phyloP scores from a whole-genome alignment of 768 basidiomycete species.

The Panaeolus cyanescens region DNA sequence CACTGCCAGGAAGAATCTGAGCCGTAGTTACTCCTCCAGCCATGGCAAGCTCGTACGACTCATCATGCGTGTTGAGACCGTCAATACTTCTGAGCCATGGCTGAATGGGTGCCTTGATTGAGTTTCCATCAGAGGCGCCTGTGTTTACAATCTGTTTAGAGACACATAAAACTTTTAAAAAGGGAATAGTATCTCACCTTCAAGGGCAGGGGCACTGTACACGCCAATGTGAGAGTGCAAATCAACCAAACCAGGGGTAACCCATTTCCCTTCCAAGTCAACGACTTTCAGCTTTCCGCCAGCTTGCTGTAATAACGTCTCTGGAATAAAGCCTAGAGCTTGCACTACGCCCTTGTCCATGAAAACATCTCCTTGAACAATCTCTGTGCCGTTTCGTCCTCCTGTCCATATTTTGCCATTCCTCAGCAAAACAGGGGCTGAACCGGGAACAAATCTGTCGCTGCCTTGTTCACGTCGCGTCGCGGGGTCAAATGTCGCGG shows the following conservation, averaged over 20 bases:
- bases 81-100: constrained; percentile 86
- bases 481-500: constrained; percentile 1
- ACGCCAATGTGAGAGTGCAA: constrained; percentile 48
- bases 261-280: constrained; percentile 68
- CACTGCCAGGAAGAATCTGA: constrained; percentile 78
- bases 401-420: constrained; percentile 87
- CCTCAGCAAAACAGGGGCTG: constrained; percentile 52
- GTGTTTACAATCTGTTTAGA: neutral
- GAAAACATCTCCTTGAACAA: constrained; percentile 60
- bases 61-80: constrained; percentile 85
- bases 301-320: constrained; percentile 17
- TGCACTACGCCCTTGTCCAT: constrained; percentile 67
- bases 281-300: constrained; percentile 34
- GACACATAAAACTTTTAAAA: neutral
- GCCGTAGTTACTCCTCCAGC: constrained; percentile 89
- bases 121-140: constrained; percentile 64
- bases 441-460: constrained; percentile 58
- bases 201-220: constrained; percentile 28
- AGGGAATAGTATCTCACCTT: constrained; percentile 24
- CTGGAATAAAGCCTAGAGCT: constrained; percentile 45
- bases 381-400: constrained; percentile 50
- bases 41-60: constrained; percentile 69
- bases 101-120: constrained; percentile 62
- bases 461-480: constrained; percentile 32
- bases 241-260: constrained; percentile 45